Conservation (phyloP, 805 yeast genomes). For the Candida ortonii region DNA sequence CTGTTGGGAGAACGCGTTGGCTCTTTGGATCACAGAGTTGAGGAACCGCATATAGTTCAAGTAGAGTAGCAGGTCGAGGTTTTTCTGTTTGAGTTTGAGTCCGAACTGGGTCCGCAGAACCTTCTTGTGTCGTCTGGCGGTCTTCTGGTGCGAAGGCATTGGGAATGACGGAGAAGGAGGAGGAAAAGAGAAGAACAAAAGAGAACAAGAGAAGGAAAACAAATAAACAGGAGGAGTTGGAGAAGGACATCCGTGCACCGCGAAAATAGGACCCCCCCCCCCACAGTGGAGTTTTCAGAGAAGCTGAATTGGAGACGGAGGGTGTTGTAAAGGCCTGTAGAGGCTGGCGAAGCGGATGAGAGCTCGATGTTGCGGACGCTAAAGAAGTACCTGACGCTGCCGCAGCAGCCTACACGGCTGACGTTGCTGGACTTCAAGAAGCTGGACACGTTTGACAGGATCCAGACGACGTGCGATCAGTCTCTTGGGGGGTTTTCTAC, state of each 20-base stretch:
- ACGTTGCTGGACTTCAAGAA: slow-evolving; percentile 58
- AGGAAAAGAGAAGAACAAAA: too few relatives aligned
- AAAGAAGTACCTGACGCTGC: slow-evolving; percentile 17
- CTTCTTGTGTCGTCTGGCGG: slow-evolving; percentile 14
- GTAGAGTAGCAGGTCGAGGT: slow-evolving; percentile 37
- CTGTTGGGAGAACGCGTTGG: slow-evolving; percentile 36
- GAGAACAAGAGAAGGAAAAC: too few relatives aligned
- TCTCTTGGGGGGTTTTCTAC: slow-evolving; percentile 80
- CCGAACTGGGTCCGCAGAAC: slow-evolving; percentile 8
- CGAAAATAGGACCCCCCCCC: too few relatives aligned
- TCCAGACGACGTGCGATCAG: slow-evolving; percentile 65
- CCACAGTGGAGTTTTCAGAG: too few relatives aligned
- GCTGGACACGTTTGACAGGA: slow-evolving; percentile 45
- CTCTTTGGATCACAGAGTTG: slow-evolving; percentile 38
- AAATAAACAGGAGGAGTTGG: too few relatives aligned
- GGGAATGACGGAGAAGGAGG: slow-evolving; percentile 13
- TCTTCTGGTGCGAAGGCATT: slow-evolving; percentile 17
- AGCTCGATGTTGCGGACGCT: slow-evolving; percentile 8
- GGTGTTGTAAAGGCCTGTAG: too few relatives aligned
- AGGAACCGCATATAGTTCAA: slow-evolving; percentile 48
- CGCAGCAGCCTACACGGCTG: slow-evolving; percentile 23
- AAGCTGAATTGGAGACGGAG: too few relatives aligned
- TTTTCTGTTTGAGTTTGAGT: slow-evolving; percentile 18
- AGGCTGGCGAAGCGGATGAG: background rate
- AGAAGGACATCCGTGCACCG: too few relatives aligned